Percentiles rank a stretch among this genome's conserved stretches.
Conservation (phyloP, 345 rosid species). For the Turnera subulata region DNA sequence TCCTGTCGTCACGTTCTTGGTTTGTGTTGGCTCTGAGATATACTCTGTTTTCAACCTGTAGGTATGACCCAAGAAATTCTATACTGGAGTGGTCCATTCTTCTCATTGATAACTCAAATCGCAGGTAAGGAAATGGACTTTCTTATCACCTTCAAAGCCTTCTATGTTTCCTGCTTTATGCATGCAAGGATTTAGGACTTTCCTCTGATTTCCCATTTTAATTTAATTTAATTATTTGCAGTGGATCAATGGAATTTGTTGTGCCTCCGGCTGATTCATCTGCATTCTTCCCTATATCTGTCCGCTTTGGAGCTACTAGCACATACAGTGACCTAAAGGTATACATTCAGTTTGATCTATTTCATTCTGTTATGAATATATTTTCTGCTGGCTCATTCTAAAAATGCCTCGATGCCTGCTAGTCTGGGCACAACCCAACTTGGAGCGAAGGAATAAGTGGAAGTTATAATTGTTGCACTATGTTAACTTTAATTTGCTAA, state of each 20-base stretch:
- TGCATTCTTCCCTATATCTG: conserved; percentile 87
- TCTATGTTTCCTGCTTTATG: too few species aligned
- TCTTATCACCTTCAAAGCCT: conserved; percentile 1
- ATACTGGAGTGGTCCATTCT: conserved; percentile 87
- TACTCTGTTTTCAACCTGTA: conserved; percentile 16
- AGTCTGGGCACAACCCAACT: too few species aligned
- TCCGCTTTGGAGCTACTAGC: conserved; percentile 73
- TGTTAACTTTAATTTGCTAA: too few species aligned
- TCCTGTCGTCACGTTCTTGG: too few species aligned
- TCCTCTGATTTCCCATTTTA: background rate
- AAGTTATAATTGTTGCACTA: too few species aligned
- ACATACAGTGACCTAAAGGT: conserved; percentile 93
- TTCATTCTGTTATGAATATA: too few species aligned
- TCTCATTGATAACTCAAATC: conserved; percentile 89
- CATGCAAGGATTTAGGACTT: background rate
- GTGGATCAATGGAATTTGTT: conserved; percentile 98
- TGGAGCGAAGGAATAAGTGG: too few species aligned
- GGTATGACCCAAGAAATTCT: conserved; percentile 91
- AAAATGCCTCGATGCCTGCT: too few species aligned
- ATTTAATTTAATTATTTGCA: conserved; percentile 31
- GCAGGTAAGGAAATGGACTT: conserved; percentile 51
- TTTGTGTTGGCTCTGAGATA: too few species aligned
- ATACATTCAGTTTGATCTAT: conserved; percentile 7
- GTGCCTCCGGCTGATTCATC: conserved; percentile 97
- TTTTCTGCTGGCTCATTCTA: too few species aligned